Base-by-base conservation (phyloP, 805 yeast species). In the Candida tibetensis region DNA sequence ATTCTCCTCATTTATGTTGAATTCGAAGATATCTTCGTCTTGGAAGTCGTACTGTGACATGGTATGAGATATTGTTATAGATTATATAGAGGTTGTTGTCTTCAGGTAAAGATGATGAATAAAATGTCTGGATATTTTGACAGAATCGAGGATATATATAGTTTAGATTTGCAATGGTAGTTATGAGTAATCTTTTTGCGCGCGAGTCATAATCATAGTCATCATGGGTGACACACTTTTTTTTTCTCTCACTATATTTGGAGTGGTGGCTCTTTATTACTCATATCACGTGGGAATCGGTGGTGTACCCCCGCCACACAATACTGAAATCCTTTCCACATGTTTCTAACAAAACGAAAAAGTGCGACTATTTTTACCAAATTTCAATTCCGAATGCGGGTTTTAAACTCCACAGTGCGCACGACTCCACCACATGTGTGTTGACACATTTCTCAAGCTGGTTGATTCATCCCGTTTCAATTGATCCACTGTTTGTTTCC, bases 1-100 rank as follows among this genome's bases (percentile, higher is more conserved):
- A 26, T 42, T 41, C n/a, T 37, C 41, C 32, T 40, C 43, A 13
- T 34, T 31, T n/a, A 40, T 40, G 33, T 43, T 43, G 39, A 46
- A 43, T 23, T 46, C 47, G 30, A 46, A 46, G 37, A 46, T 46
- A 15, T 46, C 47, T 40, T 46, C 49, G 29, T 27, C 29, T 27
- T 9, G 29, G 29, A 27, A 27, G 14, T 9, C 10, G 25, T 21
- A 21, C 9, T 21, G 7, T 7, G 25, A 21, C 25, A 21, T 21
- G 7, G 25, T 21, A 10, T 7, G 10, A 7, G 10, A 7, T 21
- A 21, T 7, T 21, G 25, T 7, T 7, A 21, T 21, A 7, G 25
- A 10, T 10, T 21, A 7, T 21, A 10, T 7, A 7, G 10, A 21
- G 10, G 25, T 10, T 21, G 25, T 7, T 21, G 25, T 7, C 7